Evolutionary conservation across 495 filamentous ascomycete genomes (phyloP), one percentile per base, ranked within the genome.

Genomic region (Aspergillus steynii): DNA sequence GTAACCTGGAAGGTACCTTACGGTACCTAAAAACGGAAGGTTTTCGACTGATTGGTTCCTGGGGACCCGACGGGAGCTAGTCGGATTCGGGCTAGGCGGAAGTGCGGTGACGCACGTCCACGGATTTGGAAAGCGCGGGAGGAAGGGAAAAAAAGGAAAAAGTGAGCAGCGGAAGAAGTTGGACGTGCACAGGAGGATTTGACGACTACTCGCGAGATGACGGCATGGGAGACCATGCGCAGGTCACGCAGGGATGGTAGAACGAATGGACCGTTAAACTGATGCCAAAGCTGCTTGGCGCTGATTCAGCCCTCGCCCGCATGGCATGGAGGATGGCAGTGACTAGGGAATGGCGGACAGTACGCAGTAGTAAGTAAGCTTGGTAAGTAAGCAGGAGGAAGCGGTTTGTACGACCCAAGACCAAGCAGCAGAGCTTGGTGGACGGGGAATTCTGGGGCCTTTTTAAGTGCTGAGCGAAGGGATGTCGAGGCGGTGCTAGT

Each of bases 21-120:
- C 20, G 20, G 20, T 20, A 20, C 20, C 20, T 20, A 20, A 20
- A 20, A 20, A 20, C 20, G 20, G 20, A 20, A 20, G 20, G 20
- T 20, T 20, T 20, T 20, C 20, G 20, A 20, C 20, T 46, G 42
- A 46, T 63, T 59, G 45, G 56, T 58, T 28, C 61, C 53, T 55
- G 52, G 26, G 31, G 56, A 51, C 51, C 37, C 31, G 57, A 55
- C 34, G 53, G 56, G 28, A 53, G 31, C 56, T 53, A 64, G 56
- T 31, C 10, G 31, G 12, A 27, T 42, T 58, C 28, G 5, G 50
- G 55, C 50, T 51, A 59, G 56, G 9, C 1, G 9, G 32, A 37
- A 31, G 27, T 12, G 29, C 56, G 56, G 50, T 53, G 50, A 54
- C 37, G 50, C 50, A 60, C 48, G 28, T 34, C 25, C 50, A 28